Evolutionary conservation across 2,329 filamentous ascomycete species (phyloP), one percentile per base, ranked within the genome.

Genomic region (Ophiocordyceps polyrhachis-furcata): DNA sequence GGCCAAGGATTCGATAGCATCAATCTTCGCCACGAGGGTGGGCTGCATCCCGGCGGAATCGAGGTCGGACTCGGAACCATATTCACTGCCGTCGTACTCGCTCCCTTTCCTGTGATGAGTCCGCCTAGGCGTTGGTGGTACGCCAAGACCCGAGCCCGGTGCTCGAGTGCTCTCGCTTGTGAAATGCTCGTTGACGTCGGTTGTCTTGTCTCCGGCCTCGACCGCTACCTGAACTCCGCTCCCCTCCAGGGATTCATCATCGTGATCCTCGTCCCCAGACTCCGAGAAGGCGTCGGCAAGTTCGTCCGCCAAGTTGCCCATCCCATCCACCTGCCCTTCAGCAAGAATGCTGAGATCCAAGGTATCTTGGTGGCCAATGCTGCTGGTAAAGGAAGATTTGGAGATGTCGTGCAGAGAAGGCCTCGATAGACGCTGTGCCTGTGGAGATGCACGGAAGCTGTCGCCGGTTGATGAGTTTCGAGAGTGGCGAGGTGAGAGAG

Each of bases 301-400:
- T 60, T 91, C 84, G 60, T 89, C 84, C 2, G 84, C 84, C 43
- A 91, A 61, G 52, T 86, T 88, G 29, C 83, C 84, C 49, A 86
- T 66, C 9, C 80, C 79, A 49, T 75, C 75, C 43, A 63, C 58
- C 21, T 59, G 62, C 41, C 60, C 59, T 35, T 60, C 68, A 47
- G 62, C 60, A 42, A 71, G 65, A n/a, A 65, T 58, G 46, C 61
- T 61, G 44, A 73, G 58, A 45, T 70, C 67, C n/a, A 66, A 56
- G 32, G 55, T 56, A 51, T 74, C 70, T 47, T 64, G 61, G 45
- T 70, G 67, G 52, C 64, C 67, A 52, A 67, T 67, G 53, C 67
- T 70, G 52, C 62, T 65, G 44, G 66, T 63, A 42, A 67, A 61
- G 41, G 70, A 67, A 1, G 69, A 70, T 40, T 65, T 56, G 21